Evolutionary conservation across 352 stramenopile genomes (phyloP), one percentile per base, ranked within the genome.

Genomic region (Phytophthora syringae): DNA sequence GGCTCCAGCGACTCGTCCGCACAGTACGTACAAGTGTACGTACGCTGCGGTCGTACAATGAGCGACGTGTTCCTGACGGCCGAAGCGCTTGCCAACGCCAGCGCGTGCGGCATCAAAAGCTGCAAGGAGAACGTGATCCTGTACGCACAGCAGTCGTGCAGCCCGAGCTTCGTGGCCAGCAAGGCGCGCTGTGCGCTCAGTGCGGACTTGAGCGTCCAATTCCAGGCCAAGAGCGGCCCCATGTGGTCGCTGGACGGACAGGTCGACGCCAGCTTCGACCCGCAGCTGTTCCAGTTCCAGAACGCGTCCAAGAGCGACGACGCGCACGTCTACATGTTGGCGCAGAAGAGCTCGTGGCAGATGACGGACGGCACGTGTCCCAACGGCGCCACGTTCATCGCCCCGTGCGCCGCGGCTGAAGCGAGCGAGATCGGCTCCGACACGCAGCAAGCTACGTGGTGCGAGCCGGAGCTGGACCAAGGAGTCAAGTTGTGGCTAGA

Each of bases 31-130:
- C 70, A 85, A 28, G 71, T 82, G 7, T 77, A 79, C 48, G 76
- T 85, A 25, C 54, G 60, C 7, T 82, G 76, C 30, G 73, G 63
- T 1, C 64, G 60, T 27, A 78, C 67, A n/a, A 85, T 85, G 74
- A 70, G 64, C 48, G 74, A 74, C 54, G 61, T 77, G 30, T 77
- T 85, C 44, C 62, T 61, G n/a, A 27, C 34, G 1, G 10, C 55
- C 0, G 9, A 30, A 5, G n/a, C 61, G 5, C 66, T 83, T 25
- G 63, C 67, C 24, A 64, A 72, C 16, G 5, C 18, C 1, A 53
- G 43, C 2, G 12, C 5, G 11, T 84, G 75, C 28, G 3, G 22
- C 0, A 27, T 81, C 50, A 67, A 67, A 18, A 53, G 7, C 25
- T 83, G 74, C 67, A 82, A 82, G 58, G 52, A 44, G 32, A 68